A percentile compares a stretch with the other conserved stretches of the same genome.
Conservation (phyloP, 225 moss, liverwort and hornwort species). For the Lunularia cruciata region DNA sequence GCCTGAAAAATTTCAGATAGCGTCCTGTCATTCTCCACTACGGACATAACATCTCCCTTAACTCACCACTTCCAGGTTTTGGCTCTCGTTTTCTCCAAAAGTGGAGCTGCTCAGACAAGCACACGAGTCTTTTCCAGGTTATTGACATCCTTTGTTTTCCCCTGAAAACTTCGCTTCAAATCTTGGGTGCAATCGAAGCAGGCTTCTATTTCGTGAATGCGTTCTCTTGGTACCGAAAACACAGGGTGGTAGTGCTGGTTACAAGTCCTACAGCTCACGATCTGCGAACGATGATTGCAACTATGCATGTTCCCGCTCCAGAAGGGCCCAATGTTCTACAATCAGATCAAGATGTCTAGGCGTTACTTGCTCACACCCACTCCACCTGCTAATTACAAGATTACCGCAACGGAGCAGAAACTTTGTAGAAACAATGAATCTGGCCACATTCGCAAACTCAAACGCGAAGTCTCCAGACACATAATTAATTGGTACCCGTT, state of each 20-base stretch:
- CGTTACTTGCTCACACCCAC: too few relatives aligned
- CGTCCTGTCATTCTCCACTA: constrained; percentile 22
- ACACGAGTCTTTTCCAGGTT: constrained; percentile 29
- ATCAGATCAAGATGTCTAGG: too few relatives aligned
- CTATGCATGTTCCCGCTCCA: constrained; percentile 32
- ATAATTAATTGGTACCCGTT: too few relatives aligned
- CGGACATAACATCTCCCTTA: constrained; percentile 40
- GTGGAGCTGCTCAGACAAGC: constrained; percentile 32
- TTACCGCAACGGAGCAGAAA: too few relatives aligned
- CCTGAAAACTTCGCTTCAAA: constrained; percentile 36
- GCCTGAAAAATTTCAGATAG: constrained; percentile 35
- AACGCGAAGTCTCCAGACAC: too few relatives aligned
- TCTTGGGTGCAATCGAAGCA: constrained; percentile 43
- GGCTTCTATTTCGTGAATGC: constrained; percentile 35
- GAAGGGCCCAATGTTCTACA: too few relatives aligned
- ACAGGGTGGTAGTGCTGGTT: constrained; percentile 31
- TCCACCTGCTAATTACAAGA: too few relatives aligned
- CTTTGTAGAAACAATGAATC: too few relatives aligned
- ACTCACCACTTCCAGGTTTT: constrained; percentile 32
- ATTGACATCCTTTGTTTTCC: constrained; percentile 30
- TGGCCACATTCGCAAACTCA: too few relatives aligned
- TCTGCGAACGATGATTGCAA: constrained; percentile 38
- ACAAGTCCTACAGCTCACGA: constrained; percentile 45
- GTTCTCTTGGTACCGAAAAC: constrained; percentile 43
- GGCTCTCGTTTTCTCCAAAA: constrained; percentile 35